A percentile compares a stretch with the other conserved stretches of the same genome.
Conservation (phyloP, 2,329 filamentous ascomycete species). For the Dendryphion nanum region DNA sequence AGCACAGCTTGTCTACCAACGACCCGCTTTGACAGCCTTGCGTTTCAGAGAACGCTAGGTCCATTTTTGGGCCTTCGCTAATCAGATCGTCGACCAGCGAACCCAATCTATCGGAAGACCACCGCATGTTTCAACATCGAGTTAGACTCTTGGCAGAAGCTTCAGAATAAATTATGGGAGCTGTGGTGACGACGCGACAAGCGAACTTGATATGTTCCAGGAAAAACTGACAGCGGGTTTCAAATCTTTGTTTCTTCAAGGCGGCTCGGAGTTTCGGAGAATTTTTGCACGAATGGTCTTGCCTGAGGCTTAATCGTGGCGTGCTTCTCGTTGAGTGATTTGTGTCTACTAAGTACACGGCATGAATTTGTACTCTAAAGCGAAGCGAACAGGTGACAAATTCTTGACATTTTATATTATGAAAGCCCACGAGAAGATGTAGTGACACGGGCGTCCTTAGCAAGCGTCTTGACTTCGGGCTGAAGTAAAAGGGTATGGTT, state of each 20-base stretch:
- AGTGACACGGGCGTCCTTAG: too few species aligned
- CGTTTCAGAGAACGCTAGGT: conserved; percentile 2
- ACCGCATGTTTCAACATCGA: conserved; percentile 4
- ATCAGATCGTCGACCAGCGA: conserved; percentile 6
- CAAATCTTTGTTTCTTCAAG: neutral
- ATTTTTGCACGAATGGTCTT: neutral
- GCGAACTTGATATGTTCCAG: neutral
- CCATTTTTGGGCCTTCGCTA: conserved; percentile 5
- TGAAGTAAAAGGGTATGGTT: too few species aligned
- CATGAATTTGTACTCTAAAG: neutral
- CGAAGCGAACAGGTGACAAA: neutral
- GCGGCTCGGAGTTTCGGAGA: neutral
- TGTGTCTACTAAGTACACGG: neutral
- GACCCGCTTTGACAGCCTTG: conserved; percentile 1
- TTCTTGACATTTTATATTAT: too few species aligned
- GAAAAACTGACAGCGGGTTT: conserved; percentile 2
- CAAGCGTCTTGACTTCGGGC: too few species aligned
- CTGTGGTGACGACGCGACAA: conserved; percentile 3
- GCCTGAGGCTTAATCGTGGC: neutral
- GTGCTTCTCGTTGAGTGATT: neutral
- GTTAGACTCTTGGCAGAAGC: conserved; percentile 7
- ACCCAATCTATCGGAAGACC: conserved; percentile 7
- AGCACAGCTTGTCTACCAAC: neutral
- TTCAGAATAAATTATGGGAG: conserved; percentile 5
- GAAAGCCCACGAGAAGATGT: too few species aligned